Percentiles rank a stretch among this genome's conserved stretches.
These are phyloP conservation scores for Lyophyllum semitale DNA, from an alignment of 768 basidiomycete genomes.

Conservation along the genomic window DNA sequence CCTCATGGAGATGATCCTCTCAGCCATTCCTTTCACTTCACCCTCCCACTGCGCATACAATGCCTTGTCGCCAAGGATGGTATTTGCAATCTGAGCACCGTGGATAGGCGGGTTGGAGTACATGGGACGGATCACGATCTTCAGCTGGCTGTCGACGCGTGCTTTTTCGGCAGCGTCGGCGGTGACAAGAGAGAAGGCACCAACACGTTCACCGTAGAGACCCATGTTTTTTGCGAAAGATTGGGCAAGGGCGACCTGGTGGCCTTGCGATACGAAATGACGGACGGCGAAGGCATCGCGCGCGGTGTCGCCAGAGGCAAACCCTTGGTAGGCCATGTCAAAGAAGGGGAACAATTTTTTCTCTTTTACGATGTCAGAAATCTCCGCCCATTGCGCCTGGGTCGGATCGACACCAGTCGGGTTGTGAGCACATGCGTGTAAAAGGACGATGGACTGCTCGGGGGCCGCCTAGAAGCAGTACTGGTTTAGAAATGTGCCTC, in stretches of 20 bases:
- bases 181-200: constrained; percentile 88
- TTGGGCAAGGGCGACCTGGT: constrained; percentile 89
- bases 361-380: constrained; percentile 86
- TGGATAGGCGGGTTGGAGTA: constrained; percentile 97
- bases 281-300: constrained; percentile 95
- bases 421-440: constrained; percentile 99
- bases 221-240: constrained; percentile 99
- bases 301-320: constrained; percentile 90
- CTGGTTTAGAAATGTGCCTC: constrained; percentile 3
- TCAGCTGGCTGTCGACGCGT: constrained; percentile 90
- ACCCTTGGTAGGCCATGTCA: constrained; percentile 99
- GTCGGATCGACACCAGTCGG: constrained; percentile 98
- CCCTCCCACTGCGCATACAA: constrained; percentile 87
- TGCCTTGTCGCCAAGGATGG: constrained; percentile 73
- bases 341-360: constrained; percentile 96
- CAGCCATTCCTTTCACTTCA: constrained; percentile 95
- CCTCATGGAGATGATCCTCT: constrained; percentile 92
- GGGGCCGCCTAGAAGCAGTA: constrained; percentile 56
- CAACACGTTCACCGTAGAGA: constrained; percentile 96
- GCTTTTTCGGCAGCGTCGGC: constrained; percentile 73
- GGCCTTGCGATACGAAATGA: constrained; percentile 88
- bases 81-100: constrained; percentile 83
- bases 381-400: constrained; percentile 86
- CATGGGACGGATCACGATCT: constrained; percentile 94
- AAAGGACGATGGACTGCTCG: constrained; percentile 79